Evolutionary conservation across 768 basidiomycete species (phyloP).

Genomic region (Lactarius quietus): DNA sequence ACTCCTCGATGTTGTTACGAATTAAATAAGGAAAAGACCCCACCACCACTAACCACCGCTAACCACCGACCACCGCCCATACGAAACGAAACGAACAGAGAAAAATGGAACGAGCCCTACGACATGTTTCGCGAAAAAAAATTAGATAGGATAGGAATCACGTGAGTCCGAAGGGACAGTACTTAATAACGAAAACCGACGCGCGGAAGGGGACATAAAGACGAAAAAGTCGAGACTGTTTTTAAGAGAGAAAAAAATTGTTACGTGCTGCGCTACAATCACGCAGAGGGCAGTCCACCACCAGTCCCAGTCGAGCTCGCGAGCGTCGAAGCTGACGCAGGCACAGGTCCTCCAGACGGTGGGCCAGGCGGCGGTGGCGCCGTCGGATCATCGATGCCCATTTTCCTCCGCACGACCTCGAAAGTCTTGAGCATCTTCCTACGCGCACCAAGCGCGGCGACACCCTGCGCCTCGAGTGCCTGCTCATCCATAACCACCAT

Average conservation of each 20-base stretch:
- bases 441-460: conserved; percentile 92
- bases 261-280: too few species aligned
- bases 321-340: neutral
- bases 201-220: too few species aligned
- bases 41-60: too few species aligned
- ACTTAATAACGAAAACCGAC: too few species aligned
- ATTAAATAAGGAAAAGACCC: too few species aligned
- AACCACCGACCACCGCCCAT: too few species aligned
- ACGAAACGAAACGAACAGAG: neutral
- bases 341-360: too few species aligned
- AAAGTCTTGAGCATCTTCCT: conserved; percentile 98
- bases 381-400: conserved; percentile 66
- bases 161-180: neutral
- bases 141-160: neutral
- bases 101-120: too few species aligned
- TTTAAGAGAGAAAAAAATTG: too few species aligned
- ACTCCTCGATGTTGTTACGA: too few species aligned
- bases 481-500: conserved; percentile 91
- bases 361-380: conserved; percentile 20
- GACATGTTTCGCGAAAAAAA: neutral
- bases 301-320: neutral
- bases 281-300: neutral
- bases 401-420: conserved; percentile 83
- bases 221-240: too few species aligned
- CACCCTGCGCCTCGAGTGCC: conserved; percentile 89